Conservation (phyloP, 1,139 yeast species). For the Debaryomycetaceae sp. region DNA sequence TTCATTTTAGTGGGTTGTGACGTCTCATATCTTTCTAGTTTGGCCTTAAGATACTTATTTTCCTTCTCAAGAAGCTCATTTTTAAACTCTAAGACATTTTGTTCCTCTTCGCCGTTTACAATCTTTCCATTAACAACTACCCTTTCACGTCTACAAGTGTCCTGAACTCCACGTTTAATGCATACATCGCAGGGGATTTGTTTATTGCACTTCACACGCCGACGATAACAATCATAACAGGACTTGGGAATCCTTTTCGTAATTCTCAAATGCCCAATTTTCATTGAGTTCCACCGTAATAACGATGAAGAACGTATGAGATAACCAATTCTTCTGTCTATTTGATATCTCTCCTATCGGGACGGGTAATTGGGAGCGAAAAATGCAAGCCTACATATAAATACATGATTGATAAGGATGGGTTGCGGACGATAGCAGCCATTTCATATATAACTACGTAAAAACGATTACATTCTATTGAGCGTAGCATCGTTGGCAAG, state of each 20-base stretch:
- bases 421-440: too few relatives aligned
- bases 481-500: conserved; percentile 13
- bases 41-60: conserved; percentile 3
- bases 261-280: not conserved
- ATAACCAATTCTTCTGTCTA: too few relatives aligned
- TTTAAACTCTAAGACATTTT: conserved; percentile 3
- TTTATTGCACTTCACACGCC: conserved; percentile 38
- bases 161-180: conserved; percentile 21
- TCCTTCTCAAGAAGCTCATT: conserved; percentile 1
- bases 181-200: conserved; percentile 34
- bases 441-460: too few relatives aligned
- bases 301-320: not conserved
- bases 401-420: too few relatives aligned
- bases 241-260: conserved; percentile 2
- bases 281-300: not conserved
- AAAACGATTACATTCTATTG: too few relatives aligned
- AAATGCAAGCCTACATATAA: too few relatives aligned
- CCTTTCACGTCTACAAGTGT: conserved; percentile 9
- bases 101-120: conserved; percentile 4
- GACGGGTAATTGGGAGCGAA: too few relatives aligned
- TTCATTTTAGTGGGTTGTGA: not conserved
- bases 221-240: conserved; percentile 1
- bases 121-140: conserved; percentile 12
- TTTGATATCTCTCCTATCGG: too few relatives aligned
- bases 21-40: not conserved